These are phyloP conservation scores for Malus hybrid DNA, from an alignment of 331 rosid species.

Conservation along the genomic window DNA sequence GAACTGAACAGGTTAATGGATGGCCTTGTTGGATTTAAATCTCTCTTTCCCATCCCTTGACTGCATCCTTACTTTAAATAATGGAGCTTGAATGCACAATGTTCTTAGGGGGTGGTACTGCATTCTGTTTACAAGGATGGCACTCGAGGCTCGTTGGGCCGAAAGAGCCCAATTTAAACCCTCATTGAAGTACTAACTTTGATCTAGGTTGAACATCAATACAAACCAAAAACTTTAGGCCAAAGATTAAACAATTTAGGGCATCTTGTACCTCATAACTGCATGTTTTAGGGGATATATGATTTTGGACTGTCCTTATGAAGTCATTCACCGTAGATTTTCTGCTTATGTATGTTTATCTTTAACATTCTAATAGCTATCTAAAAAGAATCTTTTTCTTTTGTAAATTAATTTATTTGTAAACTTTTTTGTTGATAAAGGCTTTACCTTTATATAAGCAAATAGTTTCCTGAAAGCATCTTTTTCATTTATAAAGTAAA, in stretches of 20 bases:
- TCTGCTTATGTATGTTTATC: neutral
- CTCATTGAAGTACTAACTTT: neutral
- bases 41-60: neutral
- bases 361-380: neutral
- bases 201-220: neutral
- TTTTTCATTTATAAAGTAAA: neutral
- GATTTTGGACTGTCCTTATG: neutral
- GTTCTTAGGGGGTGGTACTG: neutral
- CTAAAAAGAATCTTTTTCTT: neutral
- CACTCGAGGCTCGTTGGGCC: neutral
- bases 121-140: neutral
- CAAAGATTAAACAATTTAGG: neutral
- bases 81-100: neutral
- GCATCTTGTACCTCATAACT: neutral
- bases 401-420: neutral
- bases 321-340: neutral
- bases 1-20: neutral
- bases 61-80: neutral
- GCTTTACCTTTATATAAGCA: neutral
- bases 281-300: neutral
- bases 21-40: neutral
- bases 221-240: slow-evolving; percentile 1
- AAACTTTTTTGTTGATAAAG: neutral
- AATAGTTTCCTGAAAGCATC: neutral
- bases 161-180: neutral